Base-by-base conservation (phyloP, 2,329 filamentous ascomycete species). In the Microsporum canis region DNA sequence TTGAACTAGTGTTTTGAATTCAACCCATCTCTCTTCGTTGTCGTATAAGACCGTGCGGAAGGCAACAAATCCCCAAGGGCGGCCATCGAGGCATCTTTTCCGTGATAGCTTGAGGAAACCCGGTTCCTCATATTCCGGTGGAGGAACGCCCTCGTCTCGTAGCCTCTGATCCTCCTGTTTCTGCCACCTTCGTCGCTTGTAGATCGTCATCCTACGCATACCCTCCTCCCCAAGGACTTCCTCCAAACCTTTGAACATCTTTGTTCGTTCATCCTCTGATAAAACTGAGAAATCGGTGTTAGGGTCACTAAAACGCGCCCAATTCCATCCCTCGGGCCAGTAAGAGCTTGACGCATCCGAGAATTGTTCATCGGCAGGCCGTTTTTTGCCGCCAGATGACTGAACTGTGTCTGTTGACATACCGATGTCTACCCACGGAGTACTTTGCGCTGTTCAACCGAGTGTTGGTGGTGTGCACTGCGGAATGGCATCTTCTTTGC, bases 241-340 rank as follows among this genome's bases (percentile, higher is more conserved):
- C 31, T 55, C 17, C 12, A 55, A 55, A 10, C 51, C 51, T 3
- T 17, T 12, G 2, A 36, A 23, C 31, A 55, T 34, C 51, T 10
- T 55, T 2, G 14, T 23, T n/a, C 6, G 5, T 36, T 55, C 51
- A 3, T 55, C 51, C n/a, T 38, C 31, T n/a, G 51, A n/a, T 23
- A 36, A 17, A 29, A 12, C 51, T 8, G 14, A n/a, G 31, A 55
- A 10, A 33, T 53, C 27, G 6, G 45, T 10, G 27, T 53, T 27
- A 17, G 49, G 49, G 49, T 53, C 49, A 12, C 49, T 53, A 5
- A 33, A 34, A n/a, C 51, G 51, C 0, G 31, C 51, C 51, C 51
- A 55, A 55, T 55, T 55, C 51, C 51, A 55, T 36, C 51, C 51
- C 17, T 55, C 51, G 2, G 51, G 31, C 51, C 51, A 55, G 5